Percentiles rank a stretch among this genome's conserved stretches.
These are phyloP conservation scores for Candida pseudofarinosa DNA, from an alignment of 805 yeast species.

Conservation along the genomic window DNA sequence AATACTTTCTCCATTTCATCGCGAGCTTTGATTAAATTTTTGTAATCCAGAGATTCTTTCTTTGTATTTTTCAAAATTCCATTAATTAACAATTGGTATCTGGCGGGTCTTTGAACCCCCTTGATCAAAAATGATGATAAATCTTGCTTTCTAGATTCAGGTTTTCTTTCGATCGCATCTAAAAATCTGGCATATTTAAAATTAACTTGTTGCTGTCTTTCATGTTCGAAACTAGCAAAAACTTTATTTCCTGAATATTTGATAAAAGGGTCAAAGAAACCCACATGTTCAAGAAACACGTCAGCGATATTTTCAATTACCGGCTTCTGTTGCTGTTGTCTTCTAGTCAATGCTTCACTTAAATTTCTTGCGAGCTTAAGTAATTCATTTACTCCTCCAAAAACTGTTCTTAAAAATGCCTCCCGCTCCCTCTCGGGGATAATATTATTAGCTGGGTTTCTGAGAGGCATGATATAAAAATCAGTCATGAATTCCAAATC, in stretches of 20 bases:
- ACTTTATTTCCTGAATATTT: slow-evolving; percentile 92
- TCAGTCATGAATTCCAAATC: slow-evolving; percentile 91
- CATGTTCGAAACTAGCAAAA: slow-evolving; percentile 92
- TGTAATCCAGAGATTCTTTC: slow-evolving; percentile 70
- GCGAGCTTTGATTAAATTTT: slow-evolving; percentile 65
- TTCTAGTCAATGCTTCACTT: slow-evolving; percentile 82
- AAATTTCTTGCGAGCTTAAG: slow-evolving; percentile 77
- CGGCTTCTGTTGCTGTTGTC: slow-evolving; percentile 78
- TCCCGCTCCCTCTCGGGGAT: slow-evolving; percentile 89
- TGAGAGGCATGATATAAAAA: slow-evolving; percentile 86
- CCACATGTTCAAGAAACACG: slow-evolving; percentile 75
- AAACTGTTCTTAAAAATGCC: slow-evolving; percentile 85
- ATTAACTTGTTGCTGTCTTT: slow-evolving; percentile 86
- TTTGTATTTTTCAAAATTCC: slow-evolving; percentile 81
- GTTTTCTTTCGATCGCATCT: slow-evolving; percentile 81
- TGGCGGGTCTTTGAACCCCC: slow-evolving; percentile 93
- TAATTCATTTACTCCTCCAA: slow-evolving; percentile 84
- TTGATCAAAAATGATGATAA: slow-evolving; percentile 89
- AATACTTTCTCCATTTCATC: slow-evolving; percentile 72
- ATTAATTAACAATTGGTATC: slow-evolving; percentile 80
- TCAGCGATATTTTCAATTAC: slow-evolving; percentile 87
- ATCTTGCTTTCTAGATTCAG: slow-evolving; percentile 85
- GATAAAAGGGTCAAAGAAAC: slow-evolving; percentile 87
- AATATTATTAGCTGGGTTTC: slow-evolving; percentile 68
- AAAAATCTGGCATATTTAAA: slow-evolving; percentile 90